phyloP scores from a whole-genome alignment of 208 protist species.

The Wallacemonas rigidus region DNA sequence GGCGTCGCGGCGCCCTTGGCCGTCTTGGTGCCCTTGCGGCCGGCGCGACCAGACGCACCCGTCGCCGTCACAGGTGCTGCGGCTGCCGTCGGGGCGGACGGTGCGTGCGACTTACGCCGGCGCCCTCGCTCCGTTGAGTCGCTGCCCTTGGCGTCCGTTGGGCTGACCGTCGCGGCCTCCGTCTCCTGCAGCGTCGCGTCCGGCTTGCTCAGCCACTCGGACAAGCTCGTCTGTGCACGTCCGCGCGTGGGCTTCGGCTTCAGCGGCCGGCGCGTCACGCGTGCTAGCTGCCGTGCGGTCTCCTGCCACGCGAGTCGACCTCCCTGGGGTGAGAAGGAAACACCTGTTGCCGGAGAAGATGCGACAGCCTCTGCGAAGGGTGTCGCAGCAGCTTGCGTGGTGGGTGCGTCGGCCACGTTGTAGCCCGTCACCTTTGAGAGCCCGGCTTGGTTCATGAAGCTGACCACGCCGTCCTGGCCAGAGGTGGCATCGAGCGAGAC shows the following conservation, averaged over 20 bases:
- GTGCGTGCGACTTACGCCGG: too few relatives aligned
- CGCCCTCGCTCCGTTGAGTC: too few relatives aligned
- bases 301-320: slow-evolving; percentile 59
- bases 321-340: slow-evolving; percentile 13
- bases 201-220: slow-evolving; percentile 80
- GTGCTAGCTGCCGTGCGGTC: slow-evolving; percentile 51
- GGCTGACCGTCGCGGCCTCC: slow-evolving; percentile 22
- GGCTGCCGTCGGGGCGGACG: too few relatives aligned
- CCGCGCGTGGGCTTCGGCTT: slow-evolving; percentile 34
- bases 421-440: slow-evolving; percentile 50
- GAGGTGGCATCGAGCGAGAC: slow-evolving; percentile 1
- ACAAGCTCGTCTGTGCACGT: slow-evolving; percentile 55
- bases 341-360: too few relatives aligned
- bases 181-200: slow-evolving; percentile 27
- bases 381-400: background rate
- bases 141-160: slow-evolving; percentile 12
- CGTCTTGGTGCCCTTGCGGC: slow-evolving; percentile 22
- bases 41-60: background rate
- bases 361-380: too few relatives aligned
- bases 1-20: slow-evolving; percentile 10
- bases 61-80: too few relatives aligned
- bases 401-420: slow-evolving; percentile 25
- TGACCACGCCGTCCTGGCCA: slow-evolving; percentile 23
- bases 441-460: slow-evolving; percentile 52
- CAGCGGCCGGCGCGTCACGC: slow-evolving; percentile 43